Evolutionary conservation across 2,329 filamentous ascomycete species (phyloP), one percentile per base, ranked within the genome.

Genomic region (Ramularia collo-cygni): DNA sequence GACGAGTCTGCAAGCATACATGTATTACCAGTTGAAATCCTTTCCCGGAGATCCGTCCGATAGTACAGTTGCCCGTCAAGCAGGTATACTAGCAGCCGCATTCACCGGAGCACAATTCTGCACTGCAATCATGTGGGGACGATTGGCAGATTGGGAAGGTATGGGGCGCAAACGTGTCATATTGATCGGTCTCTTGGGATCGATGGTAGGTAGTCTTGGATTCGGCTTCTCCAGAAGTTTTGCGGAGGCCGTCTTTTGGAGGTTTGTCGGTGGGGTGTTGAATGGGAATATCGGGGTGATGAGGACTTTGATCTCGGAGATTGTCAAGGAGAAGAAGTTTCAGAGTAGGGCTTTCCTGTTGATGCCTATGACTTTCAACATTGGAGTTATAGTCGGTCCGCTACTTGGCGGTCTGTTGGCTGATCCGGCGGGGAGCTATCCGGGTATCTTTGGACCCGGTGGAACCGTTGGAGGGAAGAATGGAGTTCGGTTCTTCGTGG

Each of bases 1-100:
- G 57, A 88, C 84, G 1, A 85, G 80, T 9, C 63, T 88, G 7
- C 75, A 83, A 62, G 76, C 83, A 2, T 93, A 93, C 63, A 79
- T 93, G 70, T 93, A 86, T 64, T 93, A 90, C 62, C 85, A 92
- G 61, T 75, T 95, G n/a, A 79, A 78, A 52, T 90, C 81, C 43
- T 90, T 94, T 53, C 45, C 49, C 5, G 27, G 45, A 7, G 72
- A 84, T 16, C 70, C 70, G 2, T 69, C 64, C 15, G 74, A 80
- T 38, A 72, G 72, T 2, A 78, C 75, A 2, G 88, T 94, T 50
- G 77, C 87, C 0, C 72, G 74, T 14, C 86, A 92, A 59, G 83
- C 84, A 1, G 87, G 87, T 28, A 66, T 93, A 2, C 68, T 94
- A 16, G 79, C 85, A 34, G 85, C 83, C 9, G 80, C 79, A 28